A percentile compares a stretch with the other conserved stretches of the same genome.
phyloP scores from a whole-genome alignment of 2,329 filamentous ascomycete species.

The Capronia americana region DNA sequence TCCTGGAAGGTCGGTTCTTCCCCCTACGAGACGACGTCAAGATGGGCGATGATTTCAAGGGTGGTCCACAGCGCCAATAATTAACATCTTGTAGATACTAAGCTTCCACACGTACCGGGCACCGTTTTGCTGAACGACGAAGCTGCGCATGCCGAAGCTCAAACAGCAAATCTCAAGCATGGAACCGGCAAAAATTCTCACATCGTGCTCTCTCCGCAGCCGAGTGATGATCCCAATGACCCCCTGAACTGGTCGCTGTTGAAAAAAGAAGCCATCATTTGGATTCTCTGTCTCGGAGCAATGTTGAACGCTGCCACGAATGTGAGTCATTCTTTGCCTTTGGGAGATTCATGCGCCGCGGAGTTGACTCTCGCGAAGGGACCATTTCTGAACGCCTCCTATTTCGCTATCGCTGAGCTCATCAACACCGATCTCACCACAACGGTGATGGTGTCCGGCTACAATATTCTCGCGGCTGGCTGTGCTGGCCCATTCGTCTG shows the following conservation, averaged over 20 bases:
- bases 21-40: not conserved
- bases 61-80: not conserved
- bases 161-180: slow-evolving; percentile 29
- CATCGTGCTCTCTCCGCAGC: slow-evolving; percentile 38
- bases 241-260: slow-evolving; percentile 26
- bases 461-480: slow-evolving; percentile 28
- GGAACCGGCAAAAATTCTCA: slow-evolving; percentile 26
- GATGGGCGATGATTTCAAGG: not conserved
- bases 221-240: slow-evolving; percentile 26
- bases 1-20: slow-evolving; percentile 11
- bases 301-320: slow-evolving; percentile 26
- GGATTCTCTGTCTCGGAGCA: slow-evolving; percentile 21
- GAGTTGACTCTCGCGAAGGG: slow-evolving; percentile 3
- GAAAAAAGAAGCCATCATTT: slow-evolving; percentile 23
- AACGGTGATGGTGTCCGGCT: slow-evolving; percentile 24
- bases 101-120: slow-evolving; percentile 25
- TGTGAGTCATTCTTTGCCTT: slow-evolving; percentile 1
- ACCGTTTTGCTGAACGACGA: slow-evolving; percentile 29
- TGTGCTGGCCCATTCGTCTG: slow-evolving; percentile 26
- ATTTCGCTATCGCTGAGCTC: slow-evolving; percentile 17
- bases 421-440: slow-evolving; percentile 29
- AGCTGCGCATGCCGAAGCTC: slow-evolving; percentile 1
- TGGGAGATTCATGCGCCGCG: not conserved
- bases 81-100: slow-evolving; percentile 10
- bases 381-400: slow-evolving; percentile 21